Percentiles rank a stretch among this genome's conserved stretches.
phyloP scores from a whole-genome alignment of 495 filamentous ascomycete species.

The Margaritispora aquatica region DNA sequence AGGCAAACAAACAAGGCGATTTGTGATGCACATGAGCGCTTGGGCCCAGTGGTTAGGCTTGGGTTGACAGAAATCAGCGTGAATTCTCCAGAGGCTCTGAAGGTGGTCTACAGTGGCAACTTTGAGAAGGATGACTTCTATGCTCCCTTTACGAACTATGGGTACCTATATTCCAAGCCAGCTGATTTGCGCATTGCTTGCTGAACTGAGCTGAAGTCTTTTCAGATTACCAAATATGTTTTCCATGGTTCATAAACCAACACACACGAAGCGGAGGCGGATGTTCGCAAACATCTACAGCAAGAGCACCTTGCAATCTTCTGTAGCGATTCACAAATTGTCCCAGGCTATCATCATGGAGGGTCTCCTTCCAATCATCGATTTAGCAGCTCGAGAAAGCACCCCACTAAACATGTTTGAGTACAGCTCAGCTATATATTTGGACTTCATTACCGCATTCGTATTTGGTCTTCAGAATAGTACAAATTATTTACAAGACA shows the following conservation, averaged over 20 bases:
- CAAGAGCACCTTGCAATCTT: slow-evolving; percentile 62
- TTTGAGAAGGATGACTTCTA: slow-evolving; percentile 75
- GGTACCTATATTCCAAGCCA: slow-evolving; percentile 32
- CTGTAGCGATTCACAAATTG: slow-evolving; percentile 48
- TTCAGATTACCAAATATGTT: slow-evolving; percentile 39
- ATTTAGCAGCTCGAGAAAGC: neutral
- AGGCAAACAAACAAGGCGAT: slow-evolving; percentile 22
- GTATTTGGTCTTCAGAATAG: slow-evolving; percentile 12
- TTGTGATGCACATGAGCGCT: slow-evolving; percentile 48
- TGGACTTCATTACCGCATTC: slow-evolving; percentile 15
- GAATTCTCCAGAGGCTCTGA: slow-evolving; percentile 56
- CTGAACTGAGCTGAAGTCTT: slow-evolving; percentile 1
- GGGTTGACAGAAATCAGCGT: slow-evolving; percentile 59
- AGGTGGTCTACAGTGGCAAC: slow-evolving; percentile 52
- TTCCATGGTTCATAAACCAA: slow-evolving; percentile 32
- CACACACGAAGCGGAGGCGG: slow-evolving; percentile 56
- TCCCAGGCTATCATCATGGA: slow-evolving; percentile 53
- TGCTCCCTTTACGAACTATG: slow-evolving; percentile 53
- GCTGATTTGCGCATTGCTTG: neutral
- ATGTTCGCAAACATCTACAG: slow-evolving; percentile 65
- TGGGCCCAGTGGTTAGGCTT: slow-evolving; percentile 53
- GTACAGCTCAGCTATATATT: slow-evolving; percentile 4
- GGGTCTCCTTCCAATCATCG: slow-evolving; percentile 47
- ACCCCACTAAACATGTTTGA: slow-evolving; percentile 14
- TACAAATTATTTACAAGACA: slow-evolving; percentile 28